phyloP scores from a whole-genome alignment of 768 basidiomycete species.

The Lentinus tigrinus region DNA sequence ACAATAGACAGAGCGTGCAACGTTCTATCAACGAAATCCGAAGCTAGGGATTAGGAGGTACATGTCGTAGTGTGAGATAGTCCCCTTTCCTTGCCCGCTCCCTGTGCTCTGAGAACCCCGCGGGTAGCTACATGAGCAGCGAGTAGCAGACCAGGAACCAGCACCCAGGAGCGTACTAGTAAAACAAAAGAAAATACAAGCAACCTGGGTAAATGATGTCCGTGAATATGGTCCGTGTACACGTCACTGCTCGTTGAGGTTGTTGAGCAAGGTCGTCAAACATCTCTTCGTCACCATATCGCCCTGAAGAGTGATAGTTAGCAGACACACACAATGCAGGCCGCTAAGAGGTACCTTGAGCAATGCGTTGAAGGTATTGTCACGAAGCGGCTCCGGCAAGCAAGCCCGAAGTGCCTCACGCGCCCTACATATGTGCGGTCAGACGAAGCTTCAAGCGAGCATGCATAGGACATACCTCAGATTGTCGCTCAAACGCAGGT shows the following conservation, averaged over 20 bases:
- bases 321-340: not conserved
- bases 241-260: constrained; percentile 59
- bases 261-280: constrained; percentile 85
- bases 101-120: not conserved
- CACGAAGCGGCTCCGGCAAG: constrained; percentile 90
- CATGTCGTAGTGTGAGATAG: constrained; percentile 10
- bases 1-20: not conserved
- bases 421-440: constrained; percentile 53
- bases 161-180: constrained; percentile 15
- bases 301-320: constrained; percentile 47
- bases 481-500: constrained; percentile 94
- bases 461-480: constrained; percentile 53
- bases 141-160: not conserved
- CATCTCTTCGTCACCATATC: constrained; percentile 98
- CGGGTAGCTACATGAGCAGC: not conserved
- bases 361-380: constrained; percentile 87
- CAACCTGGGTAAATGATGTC: constrained; percentile 15
- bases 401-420: constrained; percentile 95
- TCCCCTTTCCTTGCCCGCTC: not conserved
- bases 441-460: not conserved
- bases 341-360: constrained; percentile 66
- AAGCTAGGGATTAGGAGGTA: constrained; percentile 4
- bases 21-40: constrained; percentile 7
- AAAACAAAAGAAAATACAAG: constrained; percentile 22
- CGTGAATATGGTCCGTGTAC: constrained; percentile 1